Evolutionary conservation across 2,329 filamentous ascomycete genomes (phyloP), one percentile per base, ranked within the genome.

Genomic region (Penicillium sp.): DNA sequence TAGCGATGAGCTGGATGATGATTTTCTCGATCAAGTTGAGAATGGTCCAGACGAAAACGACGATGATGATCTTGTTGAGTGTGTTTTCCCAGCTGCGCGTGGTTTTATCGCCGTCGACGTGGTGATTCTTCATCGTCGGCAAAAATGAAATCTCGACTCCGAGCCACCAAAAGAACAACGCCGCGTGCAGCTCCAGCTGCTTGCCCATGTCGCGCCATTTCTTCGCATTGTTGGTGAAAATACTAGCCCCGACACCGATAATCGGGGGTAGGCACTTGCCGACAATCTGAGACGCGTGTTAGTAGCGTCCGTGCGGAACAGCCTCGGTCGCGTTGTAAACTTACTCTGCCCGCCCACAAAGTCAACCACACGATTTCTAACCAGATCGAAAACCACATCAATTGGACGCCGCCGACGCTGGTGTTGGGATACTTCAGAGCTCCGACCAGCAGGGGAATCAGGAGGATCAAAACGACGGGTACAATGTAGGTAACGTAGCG

Each of bases 371-470:
- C 81, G 38, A 96, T 90, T 70, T 96, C 89, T 16, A 96, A 80
- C 92, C 92, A 97, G 56, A 96, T 90, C 27, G 89, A 89, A 66
- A 97, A 96, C 92, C 92, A 97, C 53, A 90, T 76, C 40, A 96
- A 76, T 56, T 84, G 67, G 0, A 96, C 90, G 18, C 87, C 90
- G 0, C 90, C 90, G 2, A 87, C 81, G 11, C 81, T 83, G 1
- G 87, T 76, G 44, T 79, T 58, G n/a, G 76, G 74, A 55, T 80
- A 87, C 1, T 81, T 56, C 16, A 88, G 71, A 1, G 79, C 80
- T 5, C 86, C 87, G 20, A 90, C 70, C 5, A 90, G 73, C 36
- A 89, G 70, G 0, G 88, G 88, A 42, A 89, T 82, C 35, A 90
- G 74, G 5, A 91, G 74, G 5, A 90, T 69, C 11, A 84, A 57